Evolutionary conservation across 164 flowering plant species (phyloP).

Genomic region (Nelumbo lutea): DNA sequence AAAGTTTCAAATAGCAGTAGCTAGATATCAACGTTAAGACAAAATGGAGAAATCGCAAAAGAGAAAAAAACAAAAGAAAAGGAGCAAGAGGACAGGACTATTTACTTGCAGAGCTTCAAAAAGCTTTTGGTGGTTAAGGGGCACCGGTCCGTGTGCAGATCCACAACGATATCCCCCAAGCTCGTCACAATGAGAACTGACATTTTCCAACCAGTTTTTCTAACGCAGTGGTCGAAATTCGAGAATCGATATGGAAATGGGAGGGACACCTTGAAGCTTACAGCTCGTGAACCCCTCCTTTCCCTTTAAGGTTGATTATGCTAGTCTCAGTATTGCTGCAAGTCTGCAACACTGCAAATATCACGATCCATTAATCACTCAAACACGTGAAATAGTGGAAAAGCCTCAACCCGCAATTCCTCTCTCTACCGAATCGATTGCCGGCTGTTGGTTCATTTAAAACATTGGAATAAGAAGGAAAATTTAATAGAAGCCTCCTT

Average conservation of each 20-base stretch:
- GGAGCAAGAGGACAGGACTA: not conserved
- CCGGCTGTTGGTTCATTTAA: no score
- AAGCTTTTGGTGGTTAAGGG: slow-evolving; percentile 91
- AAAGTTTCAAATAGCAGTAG: not conserved
- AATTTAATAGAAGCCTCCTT: no score
- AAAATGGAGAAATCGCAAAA: not conserved
- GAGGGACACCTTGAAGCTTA: no score
- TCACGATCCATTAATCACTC: no score
- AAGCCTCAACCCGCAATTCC: no score
- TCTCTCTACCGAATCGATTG: no score
- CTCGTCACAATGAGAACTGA: slow-evolving; percentile 87
- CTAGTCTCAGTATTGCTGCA: no score
- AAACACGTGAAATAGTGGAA: no score
- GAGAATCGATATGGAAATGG: not conserved
- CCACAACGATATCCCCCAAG: slow-evolving; percentile 80
- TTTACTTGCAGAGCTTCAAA: slow-evolving; percentile 91
- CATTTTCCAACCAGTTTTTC: slow-evolving; percentile 28
- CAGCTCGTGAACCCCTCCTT: no score
- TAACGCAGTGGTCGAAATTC: not conserved
- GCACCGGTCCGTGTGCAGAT: slow-evolving; percentile 67
- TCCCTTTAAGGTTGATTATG: no score
- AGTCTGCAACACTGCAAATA: no score
- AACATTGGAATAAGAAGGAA: no score
- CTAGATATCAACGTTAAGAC: not conserved
- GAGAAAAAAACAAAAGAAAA: not conserved